Evolutionary conservation across 1,284 basidiomycete species (phyloP), one percentile per base, ranked within the genome.

Genomic region (Pseudozyma hubeiensis): DNA sequence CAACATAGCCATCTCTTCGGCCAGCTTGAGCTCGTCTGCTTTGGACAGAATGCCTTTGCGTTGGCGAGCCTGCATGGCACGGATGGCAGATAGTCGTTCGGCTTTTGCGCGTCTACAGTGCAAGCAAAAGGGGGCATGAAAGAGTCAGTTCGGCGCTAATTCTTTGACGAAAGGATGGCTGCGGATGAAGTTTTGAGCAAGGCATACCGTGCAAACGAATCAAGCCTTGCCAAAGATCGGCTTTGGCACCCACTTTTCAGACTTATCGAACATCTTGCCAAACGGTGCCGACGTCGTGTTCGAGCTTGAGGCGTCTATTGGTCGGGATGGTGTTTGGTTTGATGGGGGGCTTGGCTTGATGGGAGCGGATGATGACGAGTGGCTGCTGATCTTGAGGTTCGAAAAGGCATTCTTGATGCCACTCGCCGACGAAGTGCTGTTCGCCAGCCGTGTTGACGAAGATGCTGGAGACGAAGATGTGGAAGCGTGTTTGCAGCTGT

Each of bases 191-290:
- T 24, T 24, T 24, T 24, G 24, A 24, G 24, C 24, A 24, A 24
- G 24, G 24, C 24, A 24, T 24, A 24, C 24, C 24, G 24, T 24
- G 24, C 24, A 24, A n/a, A 41, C 51, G 16, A 51, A 54, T 70
- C 64, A 75, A 43, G 66, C 77, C 49, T 64, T 54, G 51, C 76
- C 75, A 76, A 79, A 79, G 52, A 79, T 65, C 16, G 77, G 76
- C 50, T 53, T 67, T 40, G 75, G 75, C 56, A 79, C 77, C 77
- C 77, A 79, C 77, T 79, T 79, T 63, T 79, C 69, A 47, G 67
- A 67, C 58, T 78, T 80, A 57, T 68, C 72, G 58, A 70, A 75
- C 56, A 75, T 63, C 44, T 67, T 71, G 48, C 56, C 45, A 45
- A 71, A 70, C 2, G 72, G 49, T 17, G 53, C 34, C 14, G 73